Conservation (phyloP, 1,284 basidiomycete species). For the Clitocybe nebularis region DNA sequence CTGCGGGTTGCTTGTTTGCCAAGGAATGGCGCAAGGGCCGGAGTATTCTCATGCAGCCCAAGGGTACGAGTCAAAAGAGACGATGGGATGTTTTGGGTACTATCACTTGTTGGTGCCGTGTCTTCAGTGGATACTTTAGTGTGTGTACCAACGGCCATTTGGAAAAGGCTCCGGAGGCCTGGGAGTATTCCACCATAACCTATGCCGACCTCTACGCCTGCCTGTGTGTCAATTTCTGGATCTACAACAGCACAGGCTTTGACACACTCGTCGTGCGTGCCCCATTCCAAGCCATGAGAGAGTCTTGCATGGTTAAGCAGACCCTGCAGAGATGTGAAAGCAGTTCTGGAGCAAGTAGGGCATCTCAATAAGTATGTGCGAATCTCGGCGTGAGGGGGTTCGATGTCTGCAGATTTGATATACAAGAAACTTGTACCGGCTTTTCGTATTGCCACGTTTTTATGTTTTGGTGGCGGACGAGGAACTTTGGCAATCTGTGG, state of each 20-base stretch:
- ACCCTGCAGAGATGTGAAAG: constrained; percentile 73
- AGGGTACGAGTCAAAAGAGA: constrained; percentile 56
- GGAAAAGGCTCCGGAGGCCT: constrained; percentile 62
- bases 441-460: constrained; percentile 21
- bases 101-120: constrained; percentile 1
- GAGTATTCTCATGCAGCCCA: constrained; percentile 66
- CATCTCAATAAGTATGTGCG: constrained; percentile 51
- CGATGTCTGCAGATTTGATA: constrained; percentile 27
- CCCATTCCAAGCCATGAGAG: constrained; percentile 63
- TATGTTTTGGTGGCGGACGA: constrained; percentile 31
- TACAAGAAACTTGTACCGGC: constrained; percentile 30
- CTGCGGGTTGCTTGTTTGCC: constrained; percentile 56
- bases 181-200: constrained; percentile 47
- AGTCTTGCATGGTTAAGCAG: constrained; percentile 73
- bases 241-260: constrained; percentile 55
- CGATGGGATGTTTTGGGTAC: background rate
- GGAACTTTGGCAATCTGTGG: constrained; percentile 11
- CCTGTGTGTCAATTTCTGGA: constrained; percentile 40
- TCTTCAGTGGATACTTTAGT: constrained; percentile 10
- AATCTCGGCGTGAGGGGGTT: constrained; percentile 20
- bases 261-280: constrained; percentile 73
- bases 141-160: constrained; percentile 60
- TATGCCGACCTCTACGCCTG: constrained; percentile 54
- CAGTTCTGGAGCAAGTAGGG: constrained; percentile 53
- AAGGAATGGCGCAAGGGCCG: constrained; percentile 67